These are phyloP conservation scores for Sphagnum tenellum DNA, from an alignment of 225 moss, liverwort and hornwort genomes.

Conservation along the genomic window DNA sequence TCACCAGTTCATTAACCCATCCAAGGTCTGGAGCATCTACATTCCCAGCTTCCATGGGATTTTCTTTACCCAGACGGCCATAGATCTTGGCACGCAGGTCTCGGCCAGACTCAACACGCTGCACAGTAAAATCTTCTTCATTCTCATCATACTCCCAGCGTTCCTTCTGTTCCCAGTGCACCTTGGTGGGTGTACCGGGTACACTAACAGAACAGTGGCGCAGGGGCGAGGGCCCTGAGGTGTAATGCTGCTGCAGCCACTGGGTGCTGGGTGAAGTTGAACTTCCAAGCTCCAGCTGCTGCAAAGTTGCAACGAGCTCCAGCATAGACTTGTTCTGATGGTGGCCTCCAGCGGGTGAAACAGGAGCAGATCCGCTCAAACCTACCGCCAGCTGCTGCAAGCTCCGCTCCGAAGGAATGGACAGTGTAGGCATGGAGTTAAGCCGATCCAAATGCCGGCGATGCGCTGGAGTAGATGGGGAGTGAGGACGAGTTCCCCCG, in stretches of 20 bases:
- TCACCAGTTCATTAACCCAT: conserved; percentile 92
- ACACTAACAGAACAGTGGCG: conserved; percentile 95
- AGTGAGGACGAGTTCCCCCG: conserved; percentile 10
- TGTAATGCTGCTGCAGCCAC: conserved; percentile 54
- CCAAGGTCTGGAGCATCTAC: conserved; percentile 77
- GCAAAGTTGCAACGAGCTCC: conserved; percentile 87
- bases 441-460: conserved; percentile 82
- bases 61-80: conserved; percentile 65
- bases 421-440: conserved; percentile 87
- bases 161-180: conserved; percentile 66
- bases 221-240: conserved; percentile 83
- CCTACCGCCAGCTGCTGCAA: conserved; percentile 38
- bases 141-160: conserved; percentile 77
- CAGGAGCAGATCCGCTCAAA: conserved; percentile 54
- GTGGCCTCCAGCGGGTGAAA: conserved; percentile 56
- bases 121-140: conserved; percentile 71
- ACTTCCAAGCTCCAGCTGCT: conserved; percentile 58
- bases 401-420: conserved; percentile 64
- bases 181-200: conserved; percentile 82
- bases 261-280: conserved; percentile 38
- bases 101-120: conserved; percentile 88
- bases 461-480: conserved; percentile 52
- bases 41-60: conserved; percentile 37
- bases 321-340: conserved; percentile 41
- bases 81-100: conserved; percentile 94